phyloP scores from a whole-genome alignment of 768 basidiomycete genomes.

The Lactifluus piperatus region DNA sequence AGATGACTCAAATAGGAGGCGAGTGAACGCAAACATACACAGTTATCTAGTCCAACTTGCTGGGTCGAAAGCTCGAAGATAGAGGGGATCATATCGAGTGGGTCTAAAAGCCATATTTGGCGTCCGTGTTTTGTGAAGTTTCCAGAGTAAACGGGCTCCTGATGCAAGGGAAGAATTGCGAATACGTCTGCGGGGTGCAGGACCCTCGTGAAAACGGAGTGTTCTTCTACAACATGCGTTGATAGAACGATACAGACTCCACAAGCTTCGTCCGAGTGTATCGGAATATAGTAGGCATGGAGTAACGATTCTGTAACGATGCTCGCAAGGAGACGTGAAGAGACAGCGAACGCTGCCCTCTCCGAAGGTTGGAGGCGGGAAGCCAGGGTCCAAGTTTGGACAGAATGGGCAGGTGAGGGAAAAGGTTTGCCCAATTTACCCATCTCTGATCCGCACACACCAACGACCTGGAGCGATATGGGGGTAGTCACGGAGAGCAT shows the following conservation, averaged over 20 bases:
- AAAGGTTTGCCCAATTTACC: background rate
- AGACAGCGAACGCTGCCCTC: conserved; percentile 37
- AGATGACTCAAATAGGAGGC: background rate
- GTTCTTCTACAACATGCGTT: conserved; percentile 29
- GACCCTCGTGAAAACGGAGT: conserved; percentile 27
- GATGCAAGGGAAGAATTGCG: conserved; percentile 39
- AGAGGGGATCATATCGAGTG: conserved; percentile 46
- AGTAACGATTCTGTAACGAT: conserved; percentile 42
- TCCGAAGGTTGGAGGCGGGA: conserved; percentile 8
- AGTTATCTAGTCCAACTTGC: background rate
- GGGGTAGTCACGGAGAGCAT: background rate
- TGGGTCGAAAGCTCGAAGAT: conserved; percentile 30
- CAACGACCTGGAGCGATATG: background rate
- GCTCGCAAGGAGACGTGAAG: conserved; percentile 40
- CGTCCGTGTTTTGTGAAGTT: conserved; percentile 30
- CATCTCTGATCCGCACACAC: background rate
- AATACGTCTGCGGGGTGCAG: conserved; percentile 37
- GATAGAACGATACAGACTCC: conserved; percentile 36
- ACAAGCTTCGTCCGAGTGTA: conserved; percentile 21
- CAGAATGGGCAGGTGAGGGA: background rate
- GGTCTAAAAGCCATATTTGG: conserved; percentile 42
- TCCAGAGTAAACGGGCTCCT: conserved; percentile 36
- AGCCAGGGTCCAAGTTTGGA: conserved; percentile 3
- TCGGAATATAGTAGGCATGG: conserved; percentile 34
- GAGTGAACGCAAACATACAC: background rate